Conservation (phyloP, 2,329 filamentous ascomycete species). For the Clathrospora elynae region DNA sequence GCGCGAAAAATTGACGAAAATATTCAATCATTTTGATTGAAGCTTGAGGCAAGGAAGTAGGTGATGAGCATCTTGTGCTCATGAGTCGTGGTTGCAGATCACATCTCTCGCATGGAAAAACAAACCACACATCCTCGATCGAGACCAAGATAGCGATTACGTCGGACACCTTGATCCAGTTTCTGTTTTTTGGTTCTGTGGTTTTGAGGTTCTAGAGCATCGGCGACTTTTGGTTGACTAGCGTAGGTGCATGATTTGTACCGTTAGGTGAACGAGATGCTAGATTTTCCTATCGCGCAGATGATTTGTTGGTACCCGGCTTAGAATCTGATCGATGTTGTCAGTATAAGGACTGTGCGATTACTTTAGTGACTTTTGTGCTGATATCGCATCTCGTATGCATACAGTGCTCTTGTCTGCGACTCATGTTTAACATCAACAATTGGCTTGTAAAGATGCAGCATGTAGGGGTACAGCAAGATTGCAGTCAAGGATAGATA, state of each 20-base stretch:
- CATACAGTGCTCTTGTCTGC: neutral
- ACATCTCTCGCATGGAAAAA: slow-evolving; percentile 1
- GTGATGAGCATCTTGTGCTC: too few relatives aligned
- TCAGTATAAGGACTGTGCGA: slow-evolving; percentile 5
- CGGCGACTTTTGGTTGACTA: too few relatives aligned
- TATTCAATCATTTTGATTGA: too few relatives aligned
- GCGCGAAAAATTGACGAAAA: too few relatives aligned
- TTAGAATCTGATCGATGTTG: neutral
- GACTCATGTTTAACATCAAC: slow-evolving; percentile 3
- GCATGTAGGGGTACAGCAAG: neutral
- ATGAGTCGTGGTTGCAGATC: neutral
- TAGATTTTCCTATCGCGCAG: too few relatives aligned
- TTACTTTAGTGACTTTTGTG: slow-evolving; percentile 3
- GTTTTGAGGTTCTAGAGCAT: too few relatives aligned
- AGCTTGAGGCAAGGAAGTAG: too few relatives aligned
- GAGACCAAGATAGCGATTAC: neutral
- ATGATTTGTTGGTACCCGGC: slow-evolving; percentile 2
- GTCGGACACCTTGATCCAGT: too few relatives aligned
- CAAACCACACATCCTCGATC: neutral
- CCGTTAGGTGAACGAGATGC: too few relatives aligned
- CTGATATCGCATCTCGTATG: neutral
- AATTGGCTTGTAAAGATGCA: neutral
- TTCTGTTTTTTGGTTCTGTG: too few relatives aligned
- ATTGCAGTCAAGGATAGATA: neutral
- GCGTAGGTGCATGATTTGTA: too few relatives aligned